Conservation (phyloP, 164 flowering plant genomes). For the Warburgia ugandensis region DNA sequence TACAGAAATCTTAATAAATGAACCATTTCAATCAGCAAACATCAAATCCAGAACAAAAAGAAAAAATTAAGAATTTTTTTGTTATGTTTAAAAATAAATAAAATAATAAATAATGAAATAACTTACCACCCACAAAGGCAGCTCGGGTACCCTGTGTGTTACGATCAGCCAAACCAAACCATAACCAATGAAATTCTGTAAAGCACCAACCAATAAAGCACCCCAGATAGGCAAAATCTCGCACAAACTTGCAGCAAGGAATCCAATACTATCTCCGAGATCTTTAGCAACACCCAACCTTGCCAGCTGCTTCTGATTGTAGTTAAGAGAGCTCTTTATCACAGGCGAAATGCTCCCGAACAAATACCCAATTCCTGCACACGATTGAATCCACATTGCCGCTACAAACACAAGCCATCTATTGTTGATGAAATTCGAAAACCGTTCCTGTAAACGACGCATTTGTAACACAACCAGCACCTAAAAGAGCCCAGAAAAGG, state of each 20-base stretch:
- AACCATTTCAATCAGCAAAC: too few species aligned
- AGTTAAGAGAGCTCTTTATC: slow-evolving; percentile 63
- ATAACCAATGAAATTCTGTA: slow-evolving; percentile 84
- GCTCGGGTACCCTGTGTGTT: slow-evolving; percentile 47
- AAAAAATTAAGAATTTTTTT: too few species aligned
- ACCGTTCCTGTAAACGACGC: slow-evolving; percentile 25
- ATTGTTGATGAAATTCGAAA: slow-evolving; percentile 42
- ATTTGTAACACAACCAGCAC: slow-evolving; percentile 12
- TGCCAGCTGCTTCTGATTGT: slow-evolving; percentile 82
- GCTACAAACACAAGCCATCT: slow-evolving; percentile 98
- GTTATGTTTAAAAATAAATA: too few species aligned
- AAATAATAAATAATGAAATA: too few species aligned
- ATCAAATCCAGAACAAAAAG: too few species aligned
- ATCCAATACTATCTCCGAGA: slow-evolving; percentile 94
- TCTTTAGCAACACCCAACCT: slow-evolving; percentile 90
- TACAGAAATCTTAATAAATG: too few species aligned
- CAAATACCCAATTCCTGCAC: slow-evolving; percentile 83
- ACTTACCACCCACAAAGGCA: slow-evolving; percentile 98
- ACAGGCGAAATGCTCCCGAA: slow-evolving; percentile 94
- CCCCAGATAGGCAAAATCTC: slow-evolving; percentile 90
- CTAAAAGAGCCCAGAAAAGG: not conserved
- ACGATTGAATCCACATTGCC: slow-evolving; percentile 93
- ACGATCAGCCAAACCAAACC: slow-evolving; percentile 92
- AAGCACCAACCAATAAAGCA: slow-evolving; percentile 67
- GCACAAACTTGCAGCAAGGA: slow-evolving; percentile 67